phyloP scores from a whole-genome alignment of 257 asterid genomes.

The Petunia secreta region DNA sequence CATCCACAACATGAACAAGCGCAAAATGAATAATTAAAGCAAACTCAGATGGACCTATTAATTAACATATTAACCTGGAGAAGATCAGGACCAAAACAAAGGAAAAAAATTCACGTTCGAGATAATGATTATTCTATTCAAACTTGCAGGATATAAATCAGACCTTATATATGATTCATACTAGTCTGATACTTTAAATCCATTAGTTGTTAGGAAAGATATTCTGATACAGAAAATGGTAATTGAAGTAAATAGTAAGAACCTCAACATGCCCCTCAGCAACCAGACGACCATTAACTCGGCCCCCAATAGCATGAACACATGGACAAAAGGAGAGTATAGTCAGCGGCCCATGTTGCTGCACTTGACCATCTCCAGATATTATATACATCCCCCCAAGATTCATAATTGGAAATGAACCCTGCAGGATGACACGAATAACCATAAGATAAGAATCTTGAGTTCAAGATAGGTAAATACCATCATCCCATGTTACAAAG shows the following conservation, averaged over 20 bases:
- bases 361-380: background rate
- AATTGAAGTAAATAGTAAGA: background rate
- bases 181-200: background rate
- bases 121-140: background rate
- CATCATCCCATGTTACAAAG: background rate
- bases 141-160: background rate
- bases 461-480: background rate
- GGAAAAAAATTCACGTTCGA: background rate
- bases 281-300: constrained; percentile 21
- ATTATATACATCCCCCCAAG: background rate
- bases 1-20: background rate
- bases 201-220: background rate
- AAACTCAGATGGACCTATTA: background rate
- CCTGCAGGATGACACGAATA: background rate
- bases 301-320: constrained; percentile 3
- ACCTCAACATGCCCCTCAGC: background rate
- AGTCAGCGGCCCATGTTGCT: background rate
- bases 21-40: background rate
- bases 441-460: background rate
- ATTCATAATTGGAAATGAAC: background rate
- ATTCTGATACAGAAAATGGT: background rate
- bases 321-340: background rate
- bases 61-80: background rate
- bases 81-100: background rate
- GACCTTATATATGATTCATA: background rate